A percentile compares a stretch with the other conserved stretches of the same genome.
Conservation (phyloP, 1,139 yeast genomes). For the Candida sp. region DNA sequence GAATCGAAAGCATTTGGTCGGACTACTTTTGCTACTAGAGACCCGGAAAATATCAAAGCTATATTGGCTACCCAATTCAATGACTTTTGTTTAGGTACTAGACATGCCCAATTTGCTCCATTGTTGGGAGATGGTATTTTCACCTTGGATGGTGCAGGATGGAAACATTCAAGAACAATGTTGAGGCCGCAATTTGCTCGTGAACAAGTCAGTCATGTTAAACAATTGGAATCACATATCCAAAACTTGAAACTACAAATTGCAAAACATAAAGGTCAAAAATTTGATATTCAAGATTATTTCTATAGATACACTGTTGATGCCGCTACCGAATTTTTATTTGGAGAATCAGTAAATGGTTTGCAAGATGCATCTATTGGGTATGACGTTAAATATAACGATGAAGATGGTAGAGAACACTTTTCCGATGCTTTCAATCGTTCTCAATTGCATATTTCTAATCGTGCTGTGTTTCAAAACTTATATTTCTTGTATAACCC, state of each 20-base stretch:
- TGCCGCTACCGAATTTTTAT: slow-evolving; percentile 39
- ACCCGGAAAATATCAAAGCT: slow-evolving; percentile 33
- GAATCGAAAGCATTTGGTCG: slow-evolving; percentile 16
- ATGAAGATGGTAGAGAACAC: slow-evolving; percentile 14
- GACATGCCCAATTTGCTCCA: slow-evolving; percentile 36
- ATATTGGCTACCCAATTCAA: slow-evolving; percentile 39
- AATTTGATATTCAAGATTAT: slow-evolving; percentile 33
- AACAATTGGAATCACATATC: slow-evolving; percentile 40
- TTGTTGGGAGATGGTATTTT: slow-evolving; percentile 54
- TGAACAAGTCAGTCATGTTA: slow-evolving; percentile 48
- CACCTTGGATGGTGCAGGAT: slow-evolving; percentile 50
- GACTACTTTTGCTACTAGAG: slow-evolving; percentile 14
- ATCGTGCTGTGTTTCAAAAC: slow-evolving; percentile 26
- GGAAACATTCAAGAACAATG: slow-evolving; percentile 55
- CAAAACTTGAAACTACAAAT: slow-evolving; percentile 33
- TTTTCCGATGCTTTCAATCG: slow-evolving; percentile 28
- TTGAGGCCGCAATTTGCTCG: slow-evolving; percentile 53
- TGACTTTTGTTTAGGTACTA: slow-evolving; percentile 47
- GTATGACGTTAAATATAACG: slow-evolving; percentile 11
- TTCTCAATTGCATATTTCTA: slow-evolving; percentile 26
- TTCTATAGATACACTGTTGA: slow-evolving; percentile 37
- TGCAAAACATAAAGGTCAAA: slow-evolving; percentile 16
- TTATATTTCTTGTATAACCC: slow-evolving; percentile 23
- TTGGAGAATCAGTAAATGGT: slow-evolving; percentile 32
- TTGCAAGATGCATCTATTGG: slow-evolving; percentile 30